Conservation (phyloP, 1,284 basidiomycete genomes). For the Cystobasidiaceae sp. region DNA sequence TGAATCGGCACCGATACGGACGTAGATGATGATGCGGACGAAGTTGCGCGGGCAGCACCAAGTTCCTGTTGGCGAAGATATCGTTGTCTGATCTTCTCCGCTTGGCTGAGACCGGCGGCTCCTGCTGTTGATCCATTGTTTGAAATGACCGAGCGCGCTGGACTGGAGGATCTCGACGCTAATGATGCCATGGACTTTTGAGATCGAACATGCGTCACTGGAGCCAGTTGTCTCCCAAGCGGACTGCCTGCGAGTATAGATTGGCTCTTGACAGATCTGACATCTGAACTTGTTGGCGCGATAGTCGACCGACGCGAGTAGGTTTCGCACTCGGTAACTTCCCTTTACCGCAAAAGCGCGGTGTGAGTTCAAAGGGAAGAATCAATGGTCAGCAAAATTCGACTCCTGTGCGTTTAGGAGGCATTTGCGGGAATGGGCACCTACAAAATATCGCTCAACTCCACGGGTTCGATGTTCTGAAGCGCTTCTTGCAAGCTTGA, state of each 20-base stretch:
- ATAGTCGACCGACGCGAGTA: conserved; percentile 3
- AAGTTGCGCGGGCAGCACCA: background rate
- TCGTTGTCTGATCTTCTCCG: background rate
- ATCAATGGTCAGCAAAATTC: too few relatives aligned
- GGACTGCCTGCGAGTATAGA: background rate
- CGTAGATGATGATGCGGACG: background rate
- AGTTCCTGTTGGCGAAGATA: background rate
- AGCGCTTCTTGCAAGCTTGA: background rate
- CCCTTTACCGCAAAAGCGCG: too few relatives aligned
- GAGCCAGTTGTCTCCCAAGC: background rate
- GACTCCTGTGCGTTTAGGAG: too few relatives aligned
- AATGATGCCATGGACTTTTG: background rate
- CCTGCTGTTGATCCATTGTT: background rate
- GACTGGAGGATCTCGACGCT: background rate
- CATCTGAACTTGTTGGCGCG: background rate
- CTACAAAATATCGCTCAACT: conserved; percentile 27
- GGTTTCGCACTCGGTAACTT: conserved; percentile 23
- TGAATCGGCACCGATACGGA: background rate
- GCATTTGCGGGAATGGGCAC: too few relatives aligned
- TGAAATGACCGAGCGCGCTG: too few relatives aligned
- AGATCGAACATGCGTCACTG: background rate
- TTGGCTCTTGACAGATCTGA: background rate
- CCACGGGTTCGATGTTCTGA: conserved; percentile 5
- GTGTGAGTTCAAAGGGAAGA: too few relatives aligned
- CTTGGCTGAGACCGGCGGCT: background rate